Evolutionary conservation across 73 alveolate species (phyloP).

Genomic region (Paramecium bursaria): DNA sequence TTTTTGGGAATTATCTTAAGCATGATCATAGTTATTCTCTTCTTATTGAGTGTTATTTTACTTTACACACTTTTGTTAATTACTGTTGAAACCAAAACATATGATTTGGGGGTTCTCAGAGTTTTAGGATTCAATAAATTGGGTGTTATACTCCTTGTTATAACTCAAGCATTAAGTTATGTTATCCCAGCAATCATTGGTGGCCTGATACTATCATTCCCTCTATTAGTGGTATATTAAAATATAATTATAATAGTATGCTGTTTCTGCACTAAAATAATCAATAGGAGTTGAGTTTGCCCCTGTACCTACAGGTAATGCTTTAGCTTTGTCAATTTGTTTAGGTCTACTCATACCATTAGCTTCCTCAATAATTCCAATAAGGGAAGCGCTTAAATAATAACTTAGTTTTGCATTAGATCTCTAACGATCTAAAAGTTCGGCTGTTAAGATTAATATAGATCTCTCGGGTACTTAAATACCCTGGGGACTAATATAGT

Average conservation of each 20-base stretch:
- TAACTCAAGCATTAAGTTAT: constrained; percentile 78
- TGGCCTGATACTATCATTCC: constrained; percentile 80
- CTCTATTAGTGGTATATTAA: constrained; percentile 60
- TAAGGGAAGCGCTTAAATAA: constrained; percentile 71
- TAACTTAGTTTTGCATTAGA: constrained; percentile 82
- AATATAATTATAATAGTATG: constrained; percentile 8
- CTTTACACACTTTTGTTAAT: constrained; percentile 84
- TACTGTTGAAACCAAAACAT: constrained; percentile 87
- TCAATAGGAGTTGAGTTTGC: constrained; percentile 74
- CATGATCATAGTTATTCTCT: constrained; percentile 78
- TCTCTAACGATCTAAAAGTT: constrained; percentile 72
- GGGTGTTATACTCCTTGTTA: constrained; percentile 77
- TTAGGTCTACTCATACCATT: constrained; percentile 84
- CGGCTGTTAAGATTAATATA: constrained; percentile 74
- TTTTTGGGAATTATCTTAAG: constrained; percentile 84
- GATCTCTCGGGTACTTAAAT: constrained; percentile 53
- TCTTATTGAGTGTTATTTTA: constrained; percentile 80
- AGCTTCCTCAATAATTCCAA: constrained; percentile 77
- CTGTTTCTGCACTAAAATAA: constrained; percentile 51
- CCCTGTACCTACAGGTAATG: constrained; percentile 75
- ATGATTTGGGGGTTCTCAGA: constrained; percentile 87
- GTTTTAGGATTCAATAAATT: constrained; percentile 84
- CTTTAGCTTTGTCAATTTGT: constrained; percentile 71
- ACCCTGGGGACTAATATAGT: constrained; percentile 70
- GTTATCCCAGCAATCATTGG: constrained; percentile 85